A percentile compares a stretch with the other conserved stretches of the same genome.
Evolutionary conservation across 2,329 filamentous ascomycete species (phyloP).

Genomic region (Neofusicoccum umdonicola): DNA sequence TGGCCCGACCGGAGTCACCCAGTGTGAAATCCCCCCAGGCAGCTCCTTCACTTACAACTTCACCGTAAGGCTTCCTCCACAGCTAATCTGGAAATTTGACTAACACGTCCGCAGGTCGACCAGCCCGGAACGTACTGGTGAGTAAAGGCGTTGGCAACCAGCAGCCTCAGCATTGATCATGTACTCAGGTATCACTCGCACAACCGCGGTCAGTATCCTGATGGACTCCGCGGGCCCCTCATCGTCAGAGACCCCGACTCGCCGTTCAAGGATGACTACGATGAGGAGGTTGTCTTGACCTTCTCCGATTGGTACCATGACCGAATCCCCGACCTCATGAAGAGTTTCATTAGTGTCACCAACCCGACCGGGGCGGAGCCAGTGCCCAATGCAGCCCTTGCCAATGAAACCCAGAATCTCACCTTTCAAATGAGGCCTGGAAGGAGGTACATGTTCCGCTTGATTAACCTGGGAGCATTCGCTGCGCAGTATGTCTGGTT

Average conservation of each 20-base stretch:
- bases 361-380: slow-evolving; percentile 63
- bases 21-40: slow-evolving; percentile 57
- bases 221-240: slow-evolving; percentile 66
- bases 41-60: slow-evolving; percentile 66
- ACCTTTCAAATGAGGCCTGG: slow-evolving; percentile 48
- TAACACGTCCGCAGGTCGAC: slow-evolving; percentile 38
- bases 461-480: slow-evolving; percentile 70
- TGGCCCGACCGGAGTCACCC: slow-evolving; percentile 65
- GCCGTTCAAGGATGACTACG: slow-evolving; percentile 52
- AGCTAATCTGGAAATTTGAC: background rate
- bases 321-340: slow-evolving; percentile 45
- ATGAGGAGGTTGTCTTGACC: slow-evolving; percentile 63
- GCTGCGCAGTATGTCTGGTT: slow-evolving; percentile 70
- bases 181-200: slow-evolving; percentile 61
- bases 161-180: background rate
- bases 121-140: slow-evolving; percentile 56
- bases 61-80: slow-evolving; percentile 43
- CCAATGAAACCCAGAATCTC: slow-evolving; percentile 59
- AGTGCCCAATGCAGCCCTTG: slow-evolving; percentile 62
- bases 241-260: slow-evolving; percentile 62
- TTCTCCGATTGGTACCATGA: slow-evolving; percentile 75
- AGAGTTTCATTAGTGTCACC: slow-evolving; percentile 45
- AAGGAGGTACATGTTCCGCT: slow-evolving; percentile 62
- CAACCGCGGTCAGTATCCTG: slow-evolving; percentile 60
- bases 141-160: background rate